phyloP scores from a whole-genome alignment of 345 rosid genomes.

The Hibiscus tridactylites region DNA sequence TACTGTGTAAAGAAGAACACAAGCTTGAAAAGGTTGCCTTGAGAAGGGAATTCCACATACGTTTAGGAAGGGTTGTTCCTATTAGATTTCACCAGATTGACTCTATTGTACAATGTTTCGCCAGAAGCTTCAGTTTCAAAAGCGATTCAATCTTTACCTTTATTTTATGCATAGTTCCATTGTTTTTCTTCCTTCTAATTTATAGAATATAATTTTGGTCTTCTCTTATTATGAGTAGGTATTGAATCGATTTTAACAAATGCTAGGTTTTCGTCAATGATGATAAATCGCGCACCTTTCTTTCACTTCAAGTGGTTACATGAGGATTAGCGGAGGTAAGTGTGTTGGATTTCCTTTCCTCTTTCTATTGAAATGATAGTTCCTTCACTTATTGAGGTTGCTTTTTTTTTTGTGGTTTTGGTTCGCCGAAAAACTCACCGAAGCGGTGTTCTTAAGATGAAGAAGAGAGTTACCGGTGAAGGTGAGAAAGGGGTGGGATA shows the following conservation, averaged over 20 bases:
- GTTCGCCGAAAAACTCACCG: too few species aligned
- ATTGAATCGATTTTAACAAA: conserved; percentile 68
- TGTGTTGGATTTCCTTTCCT: conserved; percentile 8
- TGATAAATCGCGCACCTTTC: conserved; percentile 61
- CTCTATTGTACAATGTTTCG: conserved; percentile 66
- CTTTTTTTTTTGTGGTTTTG: not conserved
- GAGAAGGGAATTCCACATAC: conserved; percentile 71
- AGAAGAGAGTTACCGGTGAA: too few species aligned
- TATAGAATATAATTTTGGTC: too few species aligned
- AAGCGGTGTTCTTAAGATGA: too few species aligned
- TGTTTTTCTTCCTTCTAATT: too few species aligned
- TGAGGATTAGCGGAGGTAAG: conserved; percentile 88
- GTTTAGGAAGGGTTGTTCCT: conserved; percentile 75
- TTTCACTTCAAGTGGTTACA: conserved; percentile 53
- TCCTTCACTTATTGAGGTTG: not conserved
- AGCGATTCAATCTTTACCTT: conserved; percentile 26
- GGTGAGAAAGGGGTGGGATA: too few species aligned
- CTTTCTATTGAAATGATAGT: too few species aligned
- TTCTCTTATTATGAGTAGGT: conserved; percentile 33
- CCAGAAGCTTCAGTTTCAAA: conserved; percentile 65
- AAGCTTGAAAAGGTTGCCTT: conserved; percentile 45
- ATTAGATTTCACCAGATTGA: conserved; percentile 71
- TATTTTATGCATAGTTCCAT: not conserved
- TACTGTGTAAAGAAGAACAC: conserved; percentile 47
- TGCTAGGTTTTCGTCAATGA: conserved; percentile 87